Percentiles rank a stretch among this genome's conserved stretches.
Evolutionary conservation across 352 stramenopile genomes (phyloP).

Genomic region (Phytopythium cucurbitacearum): DNA sequence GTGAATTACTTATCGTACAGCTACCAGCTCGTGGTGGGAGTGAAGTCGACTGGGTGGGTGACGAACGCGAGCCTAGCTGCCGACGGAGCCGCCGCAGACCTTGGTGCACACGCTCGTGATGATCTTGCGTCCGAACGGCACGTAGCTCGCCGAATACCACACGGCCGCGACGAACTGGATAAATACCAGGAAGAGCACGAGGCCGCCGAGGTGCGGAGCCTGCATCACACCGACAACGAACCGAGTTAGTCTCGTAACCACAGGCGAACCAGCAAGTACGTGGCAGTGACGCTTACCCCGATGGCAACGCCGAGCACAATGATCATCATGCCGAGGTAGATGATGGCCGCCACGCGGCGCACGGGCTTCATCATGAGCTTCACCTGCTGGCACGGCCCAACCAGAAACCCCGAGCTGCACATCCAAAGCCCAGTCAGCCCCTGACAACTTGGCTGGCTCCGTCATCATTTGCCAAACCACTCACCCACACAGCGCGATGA

Average conservation of each 20-base stretch:
- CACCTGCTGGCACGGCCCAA: slow-evolving; percentile 72
- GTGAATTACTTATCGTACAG: no score
- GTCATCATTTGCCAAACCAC: background rate
- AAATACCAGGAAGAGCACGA: slow-evolving; percentile 78
- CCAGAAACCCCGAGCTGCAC: slow-evolving; percentile 71
- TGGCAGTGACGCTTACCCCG: slow-evolving; percentile 26
- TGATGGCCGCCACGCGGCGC: slow-evolving; percentile 56
- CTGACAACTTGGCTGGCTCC: no score
- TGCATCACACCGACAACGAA: slow-evolving; percentile 12
- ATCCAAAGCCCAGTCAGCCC: background rate
- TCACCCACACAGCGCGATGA: slow-evolving; percentile 81
- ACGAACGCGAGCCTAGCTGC: background rate
- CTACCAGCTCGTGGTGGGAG: no score
- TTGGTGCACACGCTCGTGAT: slow-evolving; percentile 63
- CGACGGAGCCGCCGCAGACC: slow-evolving; percentile 33
- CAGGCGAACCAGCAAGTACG: no score
- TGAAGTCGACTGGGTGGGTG: no score
- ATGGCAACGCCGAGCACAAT: slow-evolving; percentile 69
- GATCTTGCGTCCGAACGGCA: slow-evolving; percentile 82
- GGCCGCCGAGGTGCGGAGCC: slow-evolving; percentile 53
- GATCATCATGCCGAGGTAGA: slow-evolving; percentile 80
- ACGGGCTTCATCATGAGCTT: slow-evolving; percentile 88
- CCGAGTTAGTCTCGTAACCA: background rate
- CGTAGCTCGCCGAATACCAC: slow-evolving; percentile 85
- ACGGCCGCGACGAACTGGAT: slow-evolving; percentile 72